These are phyloP conservation scores for Cyclostephanos tholiformis DNA, from an alignment of 108 stramenopile species.

Conservation along the genomic window DNA sequence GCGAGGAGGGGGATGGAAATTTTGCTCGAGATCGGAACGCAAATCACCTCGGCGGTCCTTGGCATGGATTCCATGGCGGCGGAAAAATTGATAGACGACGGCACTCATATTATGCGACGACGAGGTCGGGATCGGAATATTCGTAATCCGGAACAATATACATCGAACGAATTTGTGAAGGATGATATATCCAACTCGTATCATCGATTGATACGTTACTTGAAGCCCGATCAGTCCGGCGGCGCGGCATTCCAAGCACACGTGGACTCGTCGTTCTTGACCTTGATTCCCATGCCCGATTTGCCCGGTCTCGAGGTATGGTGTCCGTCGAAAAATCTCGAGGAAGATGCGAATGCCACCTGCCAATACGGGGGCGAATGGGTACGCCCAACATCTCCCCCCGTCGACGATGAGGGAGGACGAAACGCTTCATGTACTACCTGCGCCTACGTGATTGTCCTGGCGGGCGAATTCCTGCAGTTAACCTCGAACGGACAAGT, in stretches of 20 bases:
- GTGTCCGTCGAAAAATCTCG: constrained; percentile 25
- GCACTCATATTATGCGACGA: background rate
- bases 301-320: constrained; percentile 51
- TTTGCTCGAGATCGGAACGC: constrained; percentile 38
- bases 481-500: constrained; percentile 34
- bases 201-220: constrained; percentile 47
- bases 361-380: constrained; percentile 21
- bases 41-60: constrained; percentile 49
- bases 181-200: constrained; percentile 41
- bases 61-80: constrained; percentile 31
- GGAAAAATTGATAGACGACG: constrained; percentile 42
- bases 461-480: constrained; percentile 50
- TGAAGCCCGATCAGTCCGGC: constrained; percentile 22
- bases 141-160: background rate
- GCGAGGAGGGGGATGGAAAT: constrained; percentile 45
- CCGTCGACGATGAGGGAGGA: background rate
- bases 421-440: background rate
- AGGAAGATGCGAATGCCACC: background rate
- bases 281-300: constrained; percentile 48
- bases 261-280: constrained; percentile 47
- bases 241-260: constrained; percentile 37
- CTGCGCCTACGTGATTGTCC: constrained; percentile 33
- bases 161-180: background rate
- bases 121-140: too few species aligned
- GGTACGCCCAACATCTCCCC: constrained; percentile 38